phyloP scores from a whole-genome alignment of 2,329 filamentous ascomycete genomes.

The Pseudocercospora crystallina region DNA sequence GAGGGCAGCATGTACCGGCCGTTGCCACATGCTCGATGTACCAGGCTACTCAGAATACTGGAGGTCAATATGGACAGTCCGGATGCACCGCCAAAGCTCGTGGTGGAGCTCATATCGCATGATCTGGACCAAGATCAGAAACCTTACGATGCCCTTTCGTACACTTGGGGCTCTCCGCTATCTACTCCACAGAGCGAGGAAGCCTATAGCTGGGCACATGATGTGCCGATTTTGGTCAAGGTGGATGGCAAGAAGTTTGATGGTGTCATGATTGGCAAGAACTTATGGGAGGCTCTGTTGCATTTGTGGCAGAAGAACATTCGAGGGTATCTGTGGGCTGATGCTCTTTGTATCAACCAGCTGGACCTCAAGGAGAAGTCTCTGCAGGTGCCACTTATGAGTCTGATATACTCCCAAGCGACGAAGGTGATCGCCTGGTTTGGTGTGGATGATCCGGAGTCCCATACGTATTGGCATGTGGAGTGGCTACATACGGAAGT shows the following conservation, averaged over 20 bases:
- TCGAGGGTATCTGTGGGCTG: not conserved
- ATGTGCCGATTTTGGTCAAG: not conserved
- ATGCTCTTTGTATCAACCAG: constrained; percentile 11
- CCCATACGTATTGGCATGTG: too few species aligned
- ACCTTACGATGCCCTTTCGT: constrained; percentile 1
- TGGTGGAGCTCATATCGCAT: too few species aligned
- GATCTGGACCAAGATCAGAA: too few species aligned
- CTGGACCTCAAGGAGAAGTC: not conserved
- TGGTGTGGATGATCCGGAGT: not conserved
- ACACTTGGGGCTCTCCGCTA: constrained; percentile 2
- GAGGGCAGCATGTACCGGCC: too few species aligned
- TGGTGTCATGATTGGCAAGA: not conserved
- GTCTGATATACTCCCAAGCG: not conserved
- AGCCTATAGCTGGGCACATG: too few species aligned
- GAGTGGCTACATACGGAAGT: too few species aligned
- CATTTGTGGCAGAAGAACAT: not conserved
- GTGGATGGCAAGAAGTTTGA: not conserved
- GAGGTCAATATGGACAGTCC: too few species aligned
- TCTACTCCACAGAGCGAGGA: not conserved
- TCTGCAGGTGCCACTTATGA: constrained; percentile 7
- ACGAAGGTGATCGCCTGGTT: constrained; percentile 5
- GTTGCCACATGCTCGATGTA: too few species aligned
- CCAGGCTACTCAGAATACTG: too few species aligned
- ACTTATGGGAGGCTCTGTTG: not conserved
- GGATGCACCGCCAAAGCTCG: too few species aligned